Conservation (phyloP, 2,329 filamentous ascomycete species). For the Pyricularia pennisetigena region DNA sequence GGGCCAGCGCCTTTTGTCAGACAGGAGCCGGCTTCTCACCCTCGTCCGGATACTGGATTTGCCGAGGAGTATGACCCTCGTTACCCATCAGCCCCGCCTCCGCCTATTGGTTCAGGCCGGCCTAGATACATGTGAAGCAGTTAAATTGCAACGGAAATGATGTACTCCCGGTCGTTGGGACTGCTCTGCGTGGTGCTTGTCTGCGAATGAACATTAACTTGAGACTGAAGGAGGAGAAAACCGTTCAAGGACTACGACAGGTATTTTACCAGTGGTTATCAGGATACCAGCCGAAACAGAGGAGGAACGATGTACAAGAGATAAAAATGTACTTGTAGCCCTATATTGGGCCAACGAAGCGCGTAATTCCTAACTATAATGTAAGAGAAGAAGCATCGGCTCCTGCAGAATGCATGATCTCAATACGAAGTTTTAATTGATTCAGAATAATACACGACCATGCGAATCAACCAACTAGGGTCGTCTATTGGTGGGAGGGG, state of each 20-base stretch:
- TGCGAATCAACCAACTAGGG: no score
- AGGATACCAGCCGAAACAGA: background rate
- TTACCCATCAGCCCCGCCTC: constrained; percentile 21
- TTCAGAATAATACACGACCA: no score
- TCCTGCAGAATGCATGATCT: background rate
- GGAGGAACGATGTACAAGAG: background rate
- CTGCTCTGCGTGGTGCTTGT: background rate
- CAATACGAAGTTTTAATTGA: no score
- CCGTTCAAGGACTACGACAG: background rate
- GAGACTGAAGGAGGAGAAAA: background rate
- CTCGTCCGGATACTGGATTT: constrained; percentile 12
- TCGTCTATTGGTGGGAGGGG: no score
- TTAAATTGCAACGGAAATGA: background rate
- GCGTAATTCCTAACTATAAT: background rate
- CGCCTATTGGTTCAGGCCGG: background rate
- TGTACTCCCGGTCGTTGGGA: background rate
- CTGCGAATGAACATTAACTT: background rate
- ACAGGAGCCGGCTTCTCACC: constrained; percentile 7
- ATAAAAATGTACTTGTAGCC: background rate
- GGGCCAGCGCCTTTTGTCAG: constrained; percentile 7
- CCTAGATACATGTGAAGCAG: background rate
- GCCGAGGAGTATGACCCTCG: constrained; percentile 35
- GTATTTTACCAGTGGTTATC: background rate
- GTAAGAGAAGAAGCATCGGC: background rate
- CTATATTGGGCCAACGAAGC: background rate